A percentile compares a stretch with the other conserved stretches of the same genome.
Evolutionary conservation across 257 asterid genomes (phyloP).

Genomic region (Capsicum pubescens): DNA sequence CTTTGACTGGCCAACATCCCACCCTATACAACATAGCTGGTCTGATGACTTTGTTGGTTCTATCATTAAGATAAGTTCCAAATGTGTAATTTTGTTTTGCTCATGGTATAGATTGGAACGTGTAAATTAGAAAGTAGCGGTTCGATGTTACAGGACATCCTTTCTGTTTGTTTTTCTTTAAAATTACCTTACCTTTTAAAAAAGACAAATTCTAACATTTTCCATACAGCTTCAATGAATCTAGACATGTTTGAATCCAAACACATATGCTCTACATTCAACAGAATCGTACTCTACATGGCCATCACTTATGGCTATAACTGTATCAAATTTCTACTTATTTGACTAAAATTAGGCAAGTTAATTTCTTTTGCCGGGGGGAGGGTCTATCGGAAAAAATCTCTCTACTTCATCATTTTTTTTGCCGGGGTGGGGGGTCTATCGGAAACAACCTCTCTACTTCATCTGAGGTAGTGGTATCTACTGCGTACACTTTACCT

Average conservation of each 20-base stretch:
- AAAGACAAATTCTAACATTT: background rate
- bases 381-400: too few species aligned
- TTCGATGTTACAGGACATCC: background rate
- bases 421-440: too few species aligned
- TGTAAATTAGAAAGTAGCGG: too few species aligned
- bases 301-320: background rate
- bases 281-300: background rate
- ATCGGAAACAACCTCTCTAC: too few species aligned
- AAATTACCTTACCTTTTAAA: background rate
- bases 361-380: background rate
- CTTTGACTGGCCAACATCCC: too few species aligned
- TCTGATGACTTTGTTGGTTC: too few species aligned
- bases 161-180: background rate
- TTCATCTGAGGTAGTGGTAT: too few species aligned
- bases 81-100: too few species aligned
- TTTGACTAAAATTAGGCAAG: constrained; percentile 1
- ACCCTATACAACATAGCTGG: too few species aligned
- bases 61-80: too few species aligned
- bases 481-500: too few species aligned
- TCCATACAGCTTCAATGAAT: background rate
- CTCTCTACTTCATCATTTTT: background rate
- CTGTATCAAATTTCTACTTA: constrained; percentile 7
- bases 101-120: too few species aligned
- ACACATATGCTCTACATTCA: background rate
- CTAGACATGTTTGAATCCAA: background rate